Conservation (phyloP, 352 stramenopile genomes). For the Peronospora belbahrii region DNA sequence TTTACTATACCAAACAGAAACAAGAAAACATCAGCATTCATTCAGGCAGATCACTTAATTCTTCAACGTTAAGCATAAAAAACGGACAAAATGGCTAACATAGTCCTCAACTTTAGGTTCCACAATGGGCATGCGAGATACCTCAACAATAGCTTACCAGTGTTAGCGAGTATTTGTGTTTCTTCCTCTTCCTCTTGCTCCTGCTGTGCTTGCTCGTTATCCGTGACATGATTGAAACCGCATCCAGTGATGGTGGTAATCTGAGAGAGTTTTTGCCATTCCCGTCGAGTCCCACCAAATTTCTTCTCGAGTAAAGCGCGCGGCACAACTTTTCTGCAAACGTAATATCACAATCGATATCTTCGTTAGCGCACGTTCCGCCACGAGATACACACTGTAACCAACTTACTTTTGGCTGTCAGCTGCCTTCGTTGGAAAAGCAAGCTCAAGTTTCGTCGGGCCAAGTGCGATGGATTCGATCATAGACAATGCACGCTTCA, state of each 20-base stretch:
- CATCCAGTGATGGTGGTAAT: constrained; percentile 20
- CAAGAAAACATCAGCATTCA: constrained; percentile 2
- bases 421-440: constrained; percentile 18
- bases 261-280: constrained; percentile 33
- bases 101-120: too few species aligned
- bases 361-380: neutral
- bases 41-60: neutral
- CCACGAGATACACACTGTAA: neutral
- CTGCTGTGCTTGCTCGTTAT: neutral
- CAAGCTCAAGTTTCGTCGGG: constrained; percentile 43
- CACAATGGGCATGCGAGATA: neutral
- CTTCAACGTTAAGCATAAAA: constrained; percentile 8
- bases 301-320: constrained; percentile 28
- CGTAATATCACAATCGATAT: neutral
- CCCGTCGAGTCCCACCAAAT: constrained; percentile 19
- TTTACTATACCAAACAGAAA: constrained; percentile 8
- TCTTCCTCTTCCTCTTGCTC: constrained; percentile 3
- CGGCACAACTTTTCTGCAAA: constrained; percentile 18
- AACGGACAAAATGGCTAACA: too few species aligned
- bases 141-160: constrained; percentile 3
- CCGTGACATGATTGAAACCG: neutral
- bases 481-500: constrained; percentile 45
- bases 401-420: constrained; percentile 6
- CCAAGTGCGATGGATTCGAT: constrained; percentile 50
- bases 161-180: neutral